Evolutionary conservation across 2,329 filamentous ascomycete genomes (phyloP).

Genomic region (Fusarium newnesense): DNA sequence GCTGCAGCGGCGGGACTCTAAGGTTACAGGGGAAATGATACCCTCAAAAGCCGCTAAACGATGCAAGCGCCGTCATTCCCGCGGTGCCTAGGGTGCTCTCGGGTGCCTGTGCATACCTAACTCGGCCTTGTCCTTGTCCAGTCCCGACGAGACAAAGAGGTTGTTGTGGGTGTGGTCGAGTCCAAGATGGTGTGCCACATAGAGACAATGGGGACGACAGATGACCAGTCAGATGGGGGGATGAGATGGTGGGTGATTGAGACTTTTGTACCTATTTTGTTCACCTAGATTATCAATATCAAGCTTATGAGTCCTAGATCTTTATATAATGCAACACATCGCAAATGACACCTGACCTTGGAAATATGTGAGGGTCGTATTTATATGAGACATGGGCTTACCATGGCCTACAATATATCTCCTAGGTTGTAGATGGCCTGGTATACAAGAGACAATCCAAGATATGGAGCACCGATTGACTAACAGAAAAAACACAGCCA

Average conservation of each 20-base stretch:
- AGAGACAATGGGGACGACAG: slow-evolving; percentile 19
- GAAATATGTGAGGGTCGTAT: slow-evolving; percentile 7
- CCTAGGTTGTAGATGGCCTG: not conserved
- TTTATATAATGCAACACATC: slow-evolving; percentile 32
- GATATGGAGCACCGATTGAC: not conserved
- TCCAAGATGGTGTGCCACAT: slow-evolving; percentile 29
- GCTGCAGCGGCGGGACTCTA: slow-evolving; percentile 25
- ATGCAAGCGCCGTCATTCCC: slow-evolving; percentile 30
- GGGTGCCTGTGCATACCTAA: slow-evolving; percentile 19
- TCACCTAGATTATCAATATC: slow-evolving; percentile 3
- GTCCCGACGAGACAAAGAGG: slow-evolving; percentile 21
- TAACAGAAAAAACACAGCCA: not conserved
- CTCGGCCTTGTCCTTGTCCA: not conserved
- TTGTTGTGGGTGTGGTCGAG: slow-evolving; percentile 18
- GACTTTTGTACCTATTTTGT: slow-evolving; percentile 31
- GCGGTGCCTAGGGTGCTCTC: slow-evolving; percentile 2
- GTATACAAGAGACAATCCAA: not conserved
- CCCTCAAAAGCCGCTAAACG: slow-evolving; percentile 26
- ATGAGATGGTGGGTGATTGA: slow-evolving; percentile 37
- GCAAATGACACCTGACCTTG: slow-evolving; percentile 24
- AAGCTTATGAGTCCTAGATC: slow-evolving; percentile 4
- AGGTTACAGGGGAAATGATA: slow-evolving; percentile 37
- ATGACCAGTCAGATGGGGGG: slow-evolving; percentile 33
- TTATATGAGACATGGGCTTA: not conserved
- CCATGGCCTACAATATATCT: not conserved